Evolutionary conservation across 345 rosid genomes (phyloP).

Genomic region (Eucalyptus erythrocorys): DNA sequence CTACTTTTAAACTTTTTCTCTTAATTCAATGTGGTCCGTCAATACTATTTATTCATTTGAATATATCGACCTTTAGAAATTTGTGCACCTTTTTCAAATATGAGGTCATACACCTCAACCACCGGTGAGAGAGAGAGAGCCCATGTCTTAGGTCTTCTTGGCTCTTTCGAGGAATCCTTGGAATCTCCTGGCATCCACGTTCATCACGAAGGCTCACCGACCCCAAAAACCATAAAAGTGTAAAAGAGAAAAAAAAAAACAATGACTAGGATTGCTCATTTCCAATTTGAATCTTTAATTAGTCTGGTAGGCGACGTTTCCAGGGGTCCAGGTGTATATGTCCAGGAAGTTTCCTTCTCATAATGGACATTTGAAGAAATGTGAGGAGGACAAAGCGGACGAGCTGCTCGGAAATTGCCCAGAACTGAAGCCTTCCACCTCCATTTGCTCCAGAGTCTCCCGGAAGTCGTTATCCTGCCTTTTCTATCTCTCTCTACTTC

Average conservation of each 20-base stretch:
- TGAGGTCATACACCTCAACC: no score
- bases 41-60: no score
- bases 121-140: no score
- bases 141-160: background rate
- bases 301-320: background rate
- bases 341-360: background rate
- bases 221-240: background rate
- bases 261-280: background rate
- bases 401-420: background rate
- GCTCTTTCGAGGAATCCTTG: no score
- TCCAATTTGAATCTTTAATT: background rate
- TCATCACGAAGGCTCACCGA: background rate
- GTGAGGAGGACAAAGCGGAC: background rate
- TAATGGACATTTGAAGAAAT: background rate
- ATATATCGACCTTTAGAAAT: no score
- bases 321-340: background rate
- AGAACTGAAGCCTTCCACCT: background rate
- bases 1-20: no score
- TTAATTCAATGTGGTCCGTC: rapidly evolving
- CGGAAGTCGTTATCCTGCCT: background rate
- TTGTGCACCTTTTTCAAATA: rapidly evolving
- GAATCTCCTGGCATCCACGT: background rate
- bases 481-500: background rate
- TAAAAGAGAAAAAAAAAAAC: no score
- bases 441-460: background rate